Percentiles rank a stretch among this genome's conserved stretches.
Conservation (phyloP, 768 basidiomycete species). For the Agaricus subrufescens region DNA sequence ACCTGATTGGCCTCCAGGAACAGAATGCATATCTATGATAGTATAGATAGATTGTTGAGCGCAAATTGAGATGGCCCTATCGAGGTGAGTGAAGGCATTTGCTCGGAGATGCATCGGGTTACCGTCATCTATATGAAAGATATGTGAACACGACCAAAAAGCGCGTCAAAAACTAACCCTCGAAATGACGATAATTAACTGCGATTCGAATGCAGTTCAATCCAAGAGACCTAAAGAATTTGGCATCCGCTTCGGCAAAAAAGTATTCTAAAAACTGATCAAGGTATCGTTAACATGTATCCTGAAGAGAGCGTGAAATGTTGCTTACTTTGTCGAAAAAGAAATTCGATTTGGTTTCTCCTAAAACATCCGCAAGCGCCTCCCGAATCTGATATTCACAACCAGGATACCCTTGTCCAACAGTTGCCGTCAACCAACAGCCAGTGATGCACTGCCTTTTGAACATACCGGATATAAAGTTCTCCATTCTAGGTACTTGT, state of each 20-base stretch:
- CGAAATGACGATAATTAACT: constrained; percentile 73
- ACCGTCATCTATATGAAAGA: constrained; percentile 48
- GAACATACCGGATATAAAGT: constrained; percentile 60
- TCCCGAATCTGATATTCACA: constrained; percentile 78
- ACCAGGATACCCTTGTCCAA: constrained; percentile 60
- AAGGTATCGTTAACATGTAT: background rate
- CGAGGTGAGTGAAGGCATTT: constrained; percentile 76
- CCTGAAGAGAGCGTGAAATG: background rate
- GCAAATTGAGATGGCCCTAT: constrained; percentile 74
- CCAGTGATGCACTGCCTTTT: background rate
- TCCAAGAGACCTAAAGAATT: constrained; percentile 73
- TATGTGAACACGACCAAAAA: background rate
- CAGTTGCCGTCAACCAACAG: background rate
- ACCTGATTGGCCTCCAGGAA: constrained; percentile 67
- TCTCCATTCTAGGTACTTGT: constrained; percentile 56
- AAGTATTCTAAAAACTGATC: constrained; percentile 77
- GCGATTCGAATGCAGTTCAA: constrained; percentile 77
- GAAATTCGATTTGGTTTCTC: constrained; percentile 61
- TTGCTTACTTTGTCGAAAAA: constrained; percentile 75
- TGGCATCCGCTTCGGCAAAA: constrained; percentile 71
- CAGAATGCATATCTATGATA: constrained; percentile 77
- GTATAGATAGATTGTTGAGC: constrained; percentile 72
- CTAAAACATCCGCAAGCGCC: constrained; percentile 61
- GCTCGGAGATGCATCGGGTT: constrained; percentile 74
- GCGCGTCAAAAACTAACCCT: constrained; percentile 30